Evolutionary conservation across 2,329 filamentous ascomycete genomes (phyloP).

Genomic region (Paracamarosporium sp.): DNA sequence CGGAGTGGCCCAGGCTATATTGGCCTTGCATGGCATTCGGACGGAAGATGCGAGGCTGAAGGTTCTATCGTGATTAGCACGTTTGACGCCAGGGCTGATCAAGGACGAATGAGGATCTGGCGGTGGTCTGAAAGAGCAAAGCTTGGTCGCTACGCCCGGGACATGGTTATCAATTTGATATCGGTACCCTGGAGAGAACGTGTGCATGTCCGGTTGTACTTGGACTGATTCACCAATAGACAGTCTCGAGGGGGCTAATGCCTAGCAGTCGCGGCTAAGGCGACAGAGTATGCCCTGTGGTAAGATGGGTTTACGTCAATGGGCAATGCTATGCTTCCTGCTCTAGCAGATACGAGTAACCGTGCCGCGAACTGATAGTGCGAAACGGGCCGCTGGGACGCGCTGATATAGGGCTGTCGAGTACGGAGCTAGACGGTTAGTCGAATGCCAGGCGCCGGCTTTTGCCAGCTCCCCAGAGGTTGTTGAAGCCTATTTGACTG

Average conservation of each 20-base stretch:
- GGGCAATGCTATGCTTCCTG: constrained; percentile 12
- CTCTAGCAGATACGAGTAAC: constrained; percentile 30
- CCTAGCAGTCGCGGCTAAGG: constrained; percentile 20
- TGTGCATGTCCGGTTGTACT: constrained; percentile 6
- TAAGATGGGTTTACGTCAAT: constrained; percentile 17
- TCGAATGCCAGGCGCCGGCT: not conserved
- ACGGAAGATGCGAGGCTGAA: constrained; percentile 5
- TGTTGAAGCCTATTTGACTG: constrained; percentile 4
- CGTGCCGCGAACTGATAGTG: constrained; percentile 33
- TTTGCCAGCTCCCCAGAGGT: not conserved
- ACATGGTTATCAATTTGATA: constrained; percentile 1
- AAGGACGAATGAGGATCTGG: not conserved
- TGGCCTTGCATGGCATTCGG: not conserved
- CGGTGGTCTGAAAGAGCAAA: constrained; percentile 1
- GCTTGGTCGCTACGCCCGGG: constrained; percentile 5
- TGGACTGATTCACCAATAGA: constrained; percentile 10
- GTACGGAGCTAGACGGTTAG: constrained; percentile 3
- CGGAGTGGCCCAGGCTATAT: not conserved
- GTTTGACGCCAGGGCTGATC: constrained; percentile 9
- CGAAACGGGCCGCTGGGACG: constrained; percentile 19
- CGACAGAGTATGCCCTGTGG: constrained; percentile 14
- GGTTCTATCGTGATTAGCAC: not conserved
- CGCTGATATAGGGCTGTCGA: constrained; percentile 21
- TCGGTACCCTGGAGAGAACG: constrained; percentile 6
- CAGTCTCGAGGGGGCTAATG: constrained; percentile 11